phyloP scores from a whole-genome alignment of 2,329 filamentous ascomycete species.

The Aspergillus piperis region DNA sequence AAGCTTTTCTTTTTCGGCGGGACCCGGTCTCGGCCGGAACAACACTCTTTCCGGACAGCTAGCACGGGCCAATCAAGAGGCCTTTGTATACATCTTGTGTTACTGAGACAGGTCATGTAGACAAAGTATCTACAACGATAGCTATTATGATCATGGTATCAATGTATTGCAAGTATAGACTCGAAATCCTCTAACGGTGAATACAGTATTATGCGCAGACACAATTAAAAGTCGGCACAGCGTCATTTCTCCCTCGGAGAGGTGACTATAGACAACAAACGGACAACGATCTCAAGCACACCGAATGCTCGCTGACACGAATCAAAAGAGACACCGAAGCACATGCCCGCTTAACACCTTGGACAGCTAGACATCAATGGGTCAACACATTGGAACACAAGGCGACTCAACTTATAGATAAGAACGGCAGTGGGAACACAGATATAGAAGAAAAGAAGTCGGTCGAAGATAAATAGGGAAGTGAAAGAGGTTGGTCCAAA shows the following conservation, averaged over 20 bases:
- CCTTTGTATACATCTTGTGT: no score
- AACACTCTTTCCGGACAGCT: neutral
- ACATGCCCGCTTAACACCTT: constrained; percentile 37
- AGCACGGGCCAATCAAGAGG: neutral
- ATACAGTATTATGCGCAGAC: constrained; percentile 32
- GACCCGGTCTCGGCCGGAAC: neutral
- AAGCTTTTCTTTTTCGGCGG: neutral
- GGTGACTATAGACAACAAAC: constrained; percentile 16
- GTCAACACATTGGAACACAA: constrained; percentile 13
- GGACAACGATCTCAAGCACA: constrained; percentile 23
- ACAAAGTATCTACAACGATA: neutral
- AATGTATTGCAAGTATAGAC: constrained; percentile 25
- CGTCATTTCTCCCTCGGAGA: constrained; percentile 12
- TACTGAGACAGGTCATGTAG: no score
- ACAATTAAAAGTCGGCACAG: constrained; percentile 24
- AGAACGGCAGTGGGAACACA: constrained; percentile 1
- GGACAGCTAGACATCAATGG: constrained; percentile 23
- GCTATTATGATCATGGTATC: constrained; percentile 19
- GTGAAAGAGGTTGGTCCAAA: constrained; percentile 18
- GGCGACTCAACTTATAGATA: constrained; percentile 13
- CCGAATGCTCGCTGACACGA: constrained; percentile 38
- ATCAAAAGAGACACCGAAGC: constrained; percentile 27
- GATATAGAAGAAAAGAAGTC: constrained; percentile 18
- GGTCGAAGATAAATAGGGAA: constrained; percentile 8
- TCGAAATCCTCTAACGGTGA: constrained; percentile 29